Base-by-base conservation (phyloP, 768 basidiomycete species). In the Podaxis sp. region DNA sequence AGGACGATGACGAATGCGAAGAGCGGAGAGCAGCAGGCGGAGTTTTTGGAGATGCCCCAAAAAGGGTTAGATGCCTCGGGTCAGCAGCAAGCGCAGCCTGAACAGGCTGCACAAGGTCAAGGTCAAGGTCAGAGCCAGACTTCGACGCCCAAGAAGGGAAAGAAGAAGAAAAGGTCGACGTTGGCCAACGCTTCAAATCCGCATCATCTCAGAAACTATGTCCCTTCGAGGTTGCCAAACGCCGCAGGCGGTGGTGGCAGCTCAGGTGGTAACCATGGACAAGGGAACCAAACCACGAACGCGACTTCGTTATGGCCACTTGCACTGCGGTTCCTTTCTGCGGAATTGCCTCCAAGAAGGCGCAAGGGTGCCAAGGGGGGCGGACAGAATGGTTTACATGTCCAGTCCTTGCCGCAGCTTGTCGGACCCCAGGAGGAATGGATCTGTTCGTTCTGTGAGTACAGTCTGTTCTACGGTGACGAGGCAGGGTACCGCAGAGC, bases 391-490 rank as follows among this genome's bases (percentile, higher is more conserved):
- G 61, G 59, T 26, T 51, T 44, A 3, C 22, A 44, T 33, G 59
- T 22, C 19, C 59, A 53, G 39, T 22, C 59, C 12, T 22, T 60
- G 19, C 49, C 71, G 38, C 73, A 67, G 64, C 73, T 87, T 58
- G 81, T 80, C 24, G 82, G 85, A 63, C 86, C 87, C 7, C 81
- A 76, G 38, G 94, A 97, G 24, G 96, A 98, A 73, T 97, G 93
- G 89, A 88, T 98, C 63, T 99, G 96, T 72, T 85, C 90, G 65
- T 92, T 90, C 69, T 99, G 96, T 79, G 96, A 99, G 76, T 96
- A 95, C 73, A 82, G 87, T 63, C 71, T 99, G 61, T 96, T 96
- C 74, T 99, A 90, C 72, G 93, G 94, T n/a, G 89, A 90, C 56
- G 90, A 90, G 44, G 63, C 75, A 59, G 83, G 80, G 59, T 88